Conservation (phyloP, 768 basidiomycete genomes). For the Lactifluus hygrophoroides region DNA sequence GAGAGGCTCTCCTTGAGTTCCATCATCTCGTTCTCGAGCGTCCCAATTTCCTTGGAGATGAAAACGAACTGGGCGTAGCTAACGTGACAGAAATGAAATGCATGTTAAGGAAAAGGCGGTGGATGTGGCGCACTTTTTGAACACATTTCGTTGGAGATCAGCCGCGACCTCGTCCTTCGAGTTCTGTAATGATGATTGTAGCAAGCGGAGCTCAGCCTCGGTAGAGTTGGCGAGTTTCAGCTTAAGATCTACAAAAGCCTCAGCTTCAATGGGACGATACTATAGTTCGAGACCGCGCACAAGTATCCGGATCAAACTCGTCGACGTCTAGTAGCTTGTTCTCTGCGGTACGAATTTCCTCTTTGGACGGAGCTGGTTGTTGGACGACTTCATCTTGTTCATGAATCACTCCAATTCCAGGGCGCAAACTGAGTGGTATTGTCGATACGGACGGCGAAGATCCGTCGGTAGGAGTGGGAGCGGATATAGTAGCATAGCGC, state of each 20-base stretch:
- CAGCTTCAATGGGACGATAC: not conserved
- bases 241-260: constrained; percentile 47
- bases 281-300: constrained; percentile 39
- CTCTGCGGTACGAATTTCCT: constrained; percentile 56
- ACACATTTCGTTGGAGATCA: constrained; percentile 86
- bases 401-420: constrained; percentile 30
- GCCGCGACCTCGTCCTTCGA: constrained; percentile 65
- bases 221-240: constrained; percentile 85
- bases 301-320: constrained; percentile 81
- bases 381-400: constrained; percentile 44
- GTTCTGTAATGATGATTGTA: constrained; percentile 66
- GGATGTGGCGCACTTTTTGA: constrained; percentile 74
- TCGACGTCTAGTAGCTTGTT: constrained; percentile 61
- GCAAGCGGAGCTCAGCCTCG: constrained; percentile 65
- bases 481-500: constrained; percentile 82
- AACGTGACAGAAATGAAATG: not conserved
- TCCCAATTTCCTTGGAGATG: constrained; percentile 94
- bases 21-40: constrained; percentile 94
- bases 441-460: constrained; percentile 50
- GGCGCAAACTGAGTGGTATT: constrained; percentile 38
- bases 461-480: constrained; percentile 61
- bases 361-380: constrained; percentile 33
- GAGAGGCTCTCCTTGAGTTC: constrained; percentile 90
- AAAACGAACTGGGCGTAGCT: constrained; percentile 97
- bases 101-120: not conserved